Percentiles rank a stretch among this genome's conserved stretches.
phyloP scores from a whole-genome alignment of 2,329 filamentous ascomycete genomes.

The Mycosphaerella arachidis region DNA sequence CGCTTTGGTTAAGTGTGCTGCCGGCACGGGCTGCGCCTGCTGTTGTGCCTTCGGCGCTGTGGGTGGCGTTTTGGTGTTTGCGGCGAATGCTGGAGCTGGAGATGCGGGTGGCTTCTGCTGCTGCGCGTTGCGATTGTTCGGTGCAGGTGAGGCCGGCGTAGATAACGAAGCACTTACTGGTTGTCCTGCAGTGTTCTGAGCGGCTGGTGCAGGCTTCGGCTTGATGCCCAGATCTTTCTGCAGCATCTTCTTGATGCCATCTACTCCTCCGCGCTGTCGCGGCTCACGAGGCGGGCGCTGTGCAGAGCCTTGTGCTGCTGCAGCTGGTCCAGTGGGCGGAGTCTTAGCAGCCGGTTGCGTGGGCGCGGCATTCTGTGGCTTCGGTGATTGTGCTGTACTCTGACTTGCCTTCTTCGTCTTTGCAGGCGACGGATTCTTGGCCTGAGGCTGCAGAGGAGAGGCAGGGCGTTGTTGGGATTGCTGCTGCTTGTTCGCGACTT shows the following conservation, averaged over 20 bases:
- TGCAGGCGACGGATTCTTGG: slow-evolving; percentile 33
- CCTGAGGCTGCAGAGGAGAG: slow-evolving; percentile 18
- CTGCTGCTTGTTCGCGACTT: slow-evolving; percentile 28
- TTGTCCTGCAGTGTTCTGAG: slow-evolving; percentile 9
- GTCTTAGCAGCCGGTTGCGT: slow-evolving; percentile 32
- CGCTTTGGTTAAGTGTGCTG: slow-evolving; percentile 46
- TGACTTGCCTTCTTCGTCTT: slow-evolving; percentile 24
- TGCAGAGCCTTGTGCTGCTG: slow-evolving; percentile 16
- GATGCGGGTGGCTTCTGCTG: slow-evolving; percentile 16
- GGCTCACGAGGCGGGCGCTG: slow-evolving; percentile 19
- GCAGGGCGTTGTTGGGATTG: slow-evolving; percentile 18
- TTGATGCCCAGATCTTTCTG: slow-evolving; percentile 59
- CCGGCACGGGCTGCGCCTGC: slow-evolving; percentile 16
- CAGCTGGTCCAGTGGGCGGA: slow-evolving; percentile 43
- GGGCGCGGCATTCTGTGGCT: slow-evolving; percentile 37
- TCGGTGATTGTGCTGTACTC: slow-evolving; percentile 13
- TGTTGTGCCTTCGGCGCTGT: slow-evolving; percentile 30
- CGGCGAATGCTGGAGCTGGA: slow-evolving; percentile 10
- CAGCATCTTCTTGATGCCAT: slow-evolving; percentile 49
- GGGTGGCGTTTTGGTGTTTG: slow-evolving; percentile 23
- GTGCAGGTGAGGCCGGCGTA: slow-evolving; percentile 22
- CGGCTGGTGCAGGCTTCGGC: slow-evolving; percentile 31
- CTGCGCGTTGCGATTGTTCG: slow-evolving; percentile 27
- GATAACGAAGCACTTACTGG: slow-evolving; percentile 9
- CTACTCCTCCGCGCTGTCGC: slow-evolving; percentile 28